A percentile compares a stretch with the other conserved stretches of the same genome.
Conservation (phyloP, 2,329 filamentous ascomycete genomes). For the Magnaporthales sp. region DNA sequence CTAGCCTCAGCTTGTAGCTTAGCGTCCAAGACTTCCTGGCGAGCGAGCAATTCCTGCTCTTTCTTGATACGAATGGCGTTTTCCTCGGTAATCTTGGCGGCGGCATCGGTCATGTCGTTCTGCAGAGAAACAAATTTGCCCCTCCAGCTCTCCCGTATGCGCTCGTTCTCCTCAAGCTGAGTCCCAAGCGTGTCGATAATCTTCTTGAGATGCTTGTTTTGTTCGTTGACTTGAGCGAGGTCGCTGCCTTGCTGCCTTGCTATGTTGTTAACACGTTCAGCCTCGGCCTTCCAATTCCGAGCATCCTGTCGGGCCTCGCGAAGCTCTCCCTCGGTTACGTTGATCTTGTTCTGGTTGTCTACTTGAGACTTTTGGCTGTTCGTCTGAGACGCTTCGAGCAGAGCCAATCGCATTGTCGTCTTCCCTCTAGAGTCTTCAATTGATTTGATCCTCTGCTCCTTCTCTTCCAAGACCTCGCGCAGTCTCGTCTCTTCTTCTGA, state of each 20-base stretch:
- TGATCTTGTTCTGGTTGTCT: constrained; percentile 48
- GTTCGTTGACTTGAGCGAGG: constrained; percentile 36
- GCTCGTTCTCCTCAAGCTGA: constrained; percentile 79
- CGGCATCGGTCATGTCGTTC: constrained; percentile 73
- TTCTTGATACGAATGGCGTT: constrained; percentile 71
- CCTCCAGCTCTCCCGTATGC: constrained; percentile 75
- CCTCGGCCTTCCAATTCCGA: constrained; percentile 52
- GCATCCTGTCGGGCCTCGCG: constrained; percentile 46
- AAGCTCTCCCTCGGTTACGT: constrained; percentile 44
- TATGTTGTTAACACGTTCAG: constrained; percentile 47
- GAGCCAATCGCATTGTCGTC: constrained; percentile 50
- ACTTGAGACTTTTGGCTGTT: constrained; percentile 44
- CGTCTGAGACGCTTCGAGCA: constrained; percentile 59
- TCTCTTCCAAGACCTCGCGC: constrained; percentile 58
- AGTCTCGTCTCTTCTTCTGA: constrained; percentile 67
- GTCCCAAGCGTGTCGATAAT: constrained; percentile 64
- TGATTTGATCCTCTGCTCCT: constrained; percentile 55
- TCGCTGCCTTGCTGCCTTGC: constrained; percentile 41
- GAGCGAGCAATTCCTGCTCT: constrained; percentile 68
- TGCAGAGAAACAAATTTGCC: constrained; percentile 78
- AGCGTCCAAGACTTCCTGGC: constrained; percentile 72
- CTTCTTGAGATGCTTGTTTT: constrained; percentile 67
- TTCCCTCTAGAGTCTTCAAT: constrained; percentile 48
- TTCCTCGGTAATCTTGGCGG: constrained; percentile 73
- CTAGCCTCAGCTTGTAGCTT: constrained; percentile 67